Base-by-base conservation (phyloP, 2,329 filamentous ascomycete species). In the Fusarium nanum region DNA sequence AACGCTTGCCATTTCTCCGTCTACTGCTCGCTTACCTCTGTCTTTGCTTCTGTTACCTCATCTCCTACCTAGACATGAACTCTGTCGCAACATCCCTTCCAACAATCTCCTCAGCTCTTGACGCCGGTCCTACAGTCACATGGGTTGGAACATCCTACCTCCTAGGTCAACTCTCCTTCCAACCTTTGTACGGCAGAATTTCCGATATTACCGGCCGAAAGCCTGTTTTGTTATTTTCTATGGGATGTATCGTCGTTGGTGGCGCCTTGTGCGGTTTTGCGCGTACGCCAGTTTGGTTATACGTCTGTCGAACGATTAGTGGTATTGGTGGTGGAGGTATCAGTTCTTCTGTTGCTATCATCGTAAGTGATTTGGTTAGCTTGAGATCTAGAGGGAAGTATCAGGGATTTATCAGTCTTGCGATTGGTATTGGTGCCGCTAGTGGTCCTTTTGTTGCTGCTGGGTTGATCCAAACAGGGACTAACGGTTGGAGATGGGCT, bases 111-210 rank as follows among this genome's bases (percentile, higher is more conserved):
- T 61, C 54, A 7, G 77, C 78, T 1, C 66, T 81, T 1, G 60
- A 76, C 28, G 76, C 78, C 0, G 76, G 75, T 2, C 71, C 76
- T 2, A 75, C 78, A 5, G 78, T 73, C 7, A 76, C 76, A 0
- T 81, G 79, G 79, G 75, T 79, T 2, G 79, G 79, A 20, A 79
- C 77, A n/a, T 81, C 75, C 49, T 82, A 75, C 50, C 76, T 78
- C 16, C 76, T 81, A 16, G 79, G 81, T 1, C 78, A 76, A 14
- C 81, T 80, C 0, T 73, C 74, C 3, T 78, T 81, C 1, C 78
- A 81, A 66, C 74, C 80, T 14, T 72, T 81, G 14, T 78, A 80
- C 47, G 79, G 80, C 0, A 75, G 79, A 4, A 56, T 81, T 0
- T 78, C 77, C 0, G 78, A 81, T 23, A 80, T 81, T 1, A 78